These are phyloP conservation scores for Elsinoe ampelina DNA, from an alignment of 2,329 filamentous ascomycete genomes.

Conservation along the genomic window DNA sequence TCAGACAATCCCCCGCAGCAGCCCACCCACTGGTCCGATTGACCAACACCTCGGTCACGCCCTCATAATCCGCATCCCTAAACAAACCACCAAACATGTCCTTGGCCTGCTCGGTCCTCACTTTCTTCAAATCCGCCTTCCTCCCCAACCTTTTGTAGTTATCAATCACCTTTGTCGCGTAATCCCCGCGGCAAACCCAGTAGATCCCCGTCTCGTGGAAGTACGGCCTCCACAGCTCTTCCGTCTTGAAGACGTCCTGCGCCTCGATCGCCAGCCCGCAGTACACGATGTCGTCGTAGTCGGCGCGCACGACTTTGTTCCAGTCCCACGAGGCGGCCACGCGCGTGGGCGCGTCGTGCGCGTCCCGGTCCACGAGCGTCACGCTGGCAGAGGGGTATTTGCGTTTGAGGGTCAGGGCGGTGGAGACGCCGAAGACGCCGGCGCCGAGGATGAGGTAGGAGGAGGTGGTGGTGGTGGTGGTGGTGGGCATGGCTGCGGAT, in stretches of 20 bases:
- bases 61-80: conserved; percentile 50
- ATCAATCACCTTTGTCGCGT: conserved; percentile 40
- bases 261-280: conserved; percentile 57
- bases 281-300: conserved; percentile 58
- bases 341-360: conserved; percentile 25
- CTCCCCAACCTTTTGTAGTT: conserved; percentile 43
- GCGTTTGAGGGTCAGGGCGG: conserved; percentile 32
- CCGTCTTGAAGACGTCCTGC: conserved; percentile 50
- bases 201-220: conserved; percentile 46
- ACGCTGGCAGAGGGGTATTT: conserved; percentile 33
- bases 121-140: conserved; percentile 36
- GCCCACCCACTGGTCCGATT: conserved; percentile 56
- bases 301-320: conserved; percentile 63
- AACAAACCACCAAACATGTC: conserved; percentile 50
- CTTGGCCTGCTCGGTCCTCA: conserved; percentile 46
- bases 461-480: not conserved
- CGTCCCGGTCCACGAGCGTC: conserved; percentile 32
- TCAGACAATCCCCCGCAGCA: conserved; percentile 50
- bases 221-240: conserved; percentile 47
- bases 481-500: not conserved
- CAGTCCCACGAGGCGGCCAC: conserved; percentile 61
- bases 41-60: conserved; percentile 50
- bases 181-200: conserved; percentile 39
- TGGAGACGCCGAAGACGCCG: conserved; percentile 33
- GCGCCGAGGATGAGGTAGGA: conserved; percentile 29